Percentiles rank a stretch among this genome's conserved stretches.
phyloP scores from a whole-genome alignment of 805 yeast species.

The Lachancea fermentati region DNA sequence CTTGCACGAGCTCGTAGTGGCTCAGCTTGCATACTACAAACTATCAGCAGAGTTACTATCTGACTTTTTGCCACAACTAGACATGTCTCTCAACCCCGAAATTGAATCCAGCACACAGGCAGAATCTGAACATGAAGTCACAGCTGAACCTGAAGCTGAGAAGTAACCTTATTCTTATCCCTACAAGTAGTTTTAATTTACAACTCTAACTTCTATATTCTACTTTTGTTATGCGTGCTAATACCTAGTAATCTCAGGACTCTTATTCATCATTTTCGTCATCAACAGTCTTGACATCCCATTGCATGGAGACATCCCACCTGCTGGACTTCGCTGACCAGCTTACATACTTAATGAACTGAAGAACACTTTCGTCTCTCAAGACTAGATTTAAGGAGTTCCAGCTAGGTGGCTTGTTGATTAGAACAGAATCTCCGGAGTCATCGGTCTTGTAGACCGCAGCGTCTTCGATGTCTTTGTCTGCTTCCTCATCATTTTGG shows the following conservation, averaged over 20 bases:
- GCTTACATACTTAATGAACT: constrained; percentile 89
- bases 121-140: too few species aligned
- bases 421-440: constrained; percentile 69
- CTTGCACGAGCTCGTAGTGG: constrained; percentile 62
- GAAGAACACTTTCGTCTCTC: constrained; percentile 80
- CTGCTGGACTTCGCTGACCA: constrained; percentile 82
- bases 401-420: constrained; percentile 79
- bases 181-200: neutral
- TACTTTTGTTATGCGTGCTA: neutral
- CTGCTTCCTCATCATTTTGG: constrained; percentile 42
- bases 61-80: constrained; percentile 9
- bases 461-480: constrained; percentile 62
- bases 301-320: constrained; percentile 82
- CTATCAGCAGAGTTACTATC: constrained; percentile 59
- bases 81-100: neutral
- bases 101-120: neutral
- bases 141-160: neutral
- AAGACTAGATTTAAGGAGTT: constrained; percentile 71
- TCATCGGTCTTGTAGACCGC: constrained; percentile 64
- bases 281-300: constrained; percentile 58
- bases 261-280: constrained; percentile 35
- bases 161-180: neutral
- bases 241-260: constrained; percentile 2
- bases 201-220: neutral
- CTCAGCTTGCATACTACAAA: constrained; percentile 78